Conservation (phyloP, 2,329 filamentous ascomycete species). For the Epichloe typhina region DNA sequence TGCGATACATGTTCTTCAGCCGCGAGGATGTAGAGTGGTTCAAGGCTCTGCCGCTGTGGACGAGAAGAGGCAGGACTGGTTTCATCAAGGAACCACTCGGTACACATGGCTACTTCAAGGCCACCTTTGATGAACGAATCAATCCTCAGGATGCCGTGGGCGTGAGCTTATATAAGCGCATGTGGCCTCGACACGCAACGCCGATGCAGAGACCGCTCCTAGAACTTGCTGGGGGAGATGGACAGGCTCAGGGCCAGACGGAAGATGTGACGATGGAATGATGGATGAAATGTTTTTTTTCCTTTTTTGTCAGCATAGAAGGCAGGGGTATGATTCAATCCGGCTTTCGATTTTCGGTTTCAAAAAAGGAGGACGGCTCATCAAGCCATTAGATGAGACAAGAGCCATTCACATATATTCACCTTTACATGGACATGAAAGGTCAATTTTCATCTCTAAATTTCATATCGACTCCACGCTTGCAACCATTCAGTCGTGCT, state of each 20-base stretch:
- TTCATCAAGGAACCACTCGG: conserved; percentile 90
- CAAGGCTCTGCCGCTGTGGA: conserved; percentile 92
- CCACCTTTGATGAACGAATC: conserved; percentile 89
- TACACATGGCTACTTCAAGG: conserved; percentile 99
- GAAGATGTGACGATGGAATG: conserved; percentile 25
- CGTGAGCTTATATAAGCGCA: conserved; percentile 76
- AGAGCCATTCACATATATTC: too few species aligned
- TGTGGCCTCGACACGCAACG: conserved; percentile 61
- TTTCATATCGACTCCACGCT: too few species aligned
- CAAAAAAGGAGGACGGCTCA: too few species aligned
- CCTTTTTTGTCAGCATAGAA: not conserved
- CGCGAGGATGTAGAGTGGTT: conserved; percentile 93
- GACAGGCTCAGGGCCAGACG: conserved; percentile 9
- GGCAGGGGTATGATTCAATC: too few species aligned
- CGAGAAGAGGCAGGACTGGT: conserved; percentile 71
- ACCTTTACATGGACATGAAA: too few species aligned
- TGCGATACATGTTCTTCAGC: conserved; percentile 99
- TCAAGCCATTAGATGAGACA: too few species aligned
- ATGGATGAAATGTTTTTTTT: not conserved
- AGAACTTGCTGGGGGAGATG: conserved; percentile 15
- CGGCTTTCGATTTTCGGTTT: too few species aligned
- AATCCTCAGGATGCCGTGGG: conserved; percentile 92
- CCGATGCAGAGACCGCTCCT: conserved; percentile 31
- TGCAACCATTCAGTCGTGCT: too few species aligned
- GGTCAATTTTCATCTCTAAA: too few species aligned